phyloP scores from a whole-genome alignment of 768 basidiomycete species.

The Dioszegia crocea region DNA sequence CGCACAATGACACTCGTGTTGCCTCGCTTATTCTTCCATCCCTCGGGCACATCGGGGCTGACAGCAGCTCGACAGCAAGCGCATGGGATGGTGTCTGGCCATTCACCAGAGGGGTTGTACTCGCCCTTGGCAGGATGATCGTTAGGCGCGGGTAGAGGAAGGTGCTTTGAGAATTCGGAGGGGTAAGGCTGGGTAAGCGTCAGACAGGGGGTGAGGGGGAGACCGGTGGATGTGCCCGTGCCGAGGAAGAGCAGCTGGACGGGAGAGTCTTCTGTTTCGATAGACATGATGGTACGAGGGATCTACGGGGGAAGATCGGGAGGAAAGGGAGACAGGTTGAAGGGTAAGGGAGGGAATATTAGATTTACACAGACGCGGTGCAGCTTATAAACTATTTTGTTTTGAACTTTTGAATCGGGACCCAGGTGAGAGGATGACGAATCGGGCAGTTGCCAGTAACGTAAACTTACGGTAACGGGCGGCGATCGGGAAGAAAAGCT shows the following conservation, averaged over 20 bases:
- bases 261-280: conserved; percentile 3
- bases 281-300: conserved; percentile 12
- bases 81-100: conserved; percentile 40
- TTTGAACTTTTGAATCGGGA: not conserved
- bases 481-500: not conserved
- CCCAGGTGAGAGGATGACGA: not conserved
- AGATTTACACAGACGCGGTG: too few species aligned
- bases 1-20: conserved; percentile 71
- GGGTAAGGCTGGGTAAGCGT: conserved; percentile 53
- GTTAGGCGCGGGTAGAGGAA: conserved; percentile 54
- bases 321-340: too few species aligned
- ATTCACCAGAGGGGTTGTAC: conserved; percentile 24
- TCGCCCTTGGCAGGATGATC: conserved; percentile 55
- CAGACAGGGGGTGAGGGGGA: conserved; percentile 66
- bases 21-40: conserved; percentile 76
- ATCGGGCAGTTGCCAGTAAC: not conserved
- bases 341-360: too few species aligned
- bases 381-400: too few species aligned
- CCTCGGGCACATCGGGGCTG: conserved; percentile 55
- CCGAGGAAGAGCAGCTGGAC: conserved; percentile 74
- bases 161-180: conserved; percentile 13
- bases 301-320: not conserved
- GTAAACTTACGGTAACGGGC: not conserved
- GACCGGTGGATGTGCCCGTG: conserved; percentile 71
- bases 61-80: conserved; percentile 55